Evolutionary conservation across 495 filamentous ascomycete genomes (phyloP).

Genomic region (Halenospora varia): DNA sequence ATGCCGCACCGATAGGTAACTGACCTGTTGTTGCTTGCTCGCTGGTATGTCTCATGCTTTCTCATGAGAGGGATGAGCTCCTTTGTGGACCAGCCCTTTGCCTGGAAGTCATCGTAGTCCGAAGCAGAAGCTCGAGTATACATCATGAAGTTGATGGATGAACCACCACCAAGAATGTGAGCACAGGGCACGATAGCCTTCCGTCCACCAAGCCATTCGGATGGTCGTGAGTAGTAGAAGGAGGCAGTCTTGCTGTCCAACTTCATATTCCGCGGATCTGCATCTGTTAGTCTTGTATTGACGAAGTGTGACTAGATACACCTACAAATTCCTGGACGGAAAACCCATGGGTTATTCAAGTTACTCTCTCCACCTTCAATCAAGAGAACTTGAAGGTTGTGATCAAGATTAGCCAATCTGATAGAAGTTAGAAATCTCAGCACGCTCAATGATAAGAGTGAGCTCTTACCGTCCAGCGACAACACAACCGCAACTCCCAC

Average conservation of each 20-base stretch:
- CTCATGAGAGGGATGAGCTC: constrained; percentile 77
- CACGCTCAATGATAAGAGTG: neutral
- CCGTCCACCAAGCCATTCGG: constrained; percentile 66
- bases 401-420: constrained; percentile 73
- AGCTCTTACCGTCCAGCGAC: constrained; percentile 58
- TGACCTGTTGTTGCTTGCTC: constrained; percentile 63
- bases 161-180: constrained; percentile 73
- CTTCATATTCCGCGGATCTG: constrained; percentile 71
- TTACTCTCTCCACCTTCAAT: constrained; percentile 79
- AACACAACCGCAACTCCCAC: constrained; percentile 67
- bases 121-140: constrained; percentile 79
- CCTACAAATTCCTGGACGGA: constrained; percentile 64
- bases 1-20: neutral
- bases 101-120: constrained; percentile 81
- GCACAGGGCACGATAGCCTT: constrained; percentile 76
- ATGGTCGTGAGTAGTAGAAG: constrained; percentile 76
- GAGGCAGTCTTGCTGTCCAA: constrained; percentile 82
- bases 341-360: constrained; percentile 81
- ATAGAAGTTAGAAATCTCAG: neutral
- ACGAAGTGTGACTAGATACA: neutral
- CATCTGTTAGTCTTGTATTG: neutral
- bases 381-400: constrained; percentile 73
- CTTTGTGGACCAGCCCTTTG: constrained; percentile 76
- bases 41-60: constrained; percentile 82
- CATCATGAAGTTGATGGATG: constrained; percentile 86